phyloP scores from a whole-genome alignment of 208 protist genomes.

The Leishmania turanica region DNA sequence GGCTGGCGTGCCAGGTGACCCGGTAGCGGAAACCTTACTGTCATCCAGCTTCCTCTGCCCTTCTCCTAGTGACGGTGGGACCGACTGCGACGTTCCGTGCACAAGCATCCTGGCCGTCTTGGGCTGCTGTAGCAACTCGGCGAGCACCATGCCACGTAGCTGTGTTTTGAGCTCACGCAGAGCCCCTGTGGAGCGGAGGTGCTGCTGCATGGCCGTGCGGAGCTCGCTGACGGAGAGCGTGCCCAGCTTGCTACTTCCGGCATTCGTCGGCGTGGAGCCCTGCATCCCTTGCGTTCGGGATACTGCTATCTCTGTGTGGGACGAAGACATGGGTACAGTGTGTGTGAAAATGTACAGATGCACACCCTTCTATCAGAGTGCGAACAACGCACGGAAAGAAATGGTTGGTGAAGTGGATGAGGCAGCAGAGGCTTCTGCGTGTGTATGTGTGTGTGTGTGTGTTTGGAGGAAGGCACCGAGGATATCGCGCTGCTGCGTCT shows the following conservation, averaged over 20 bases:
- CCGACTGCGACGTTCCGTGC: constrained; percentile 14
- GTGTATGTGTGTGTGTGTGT: not conserved
- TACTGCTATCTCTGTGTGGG: not conserved
- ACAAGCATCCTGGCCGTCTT: constrained; percentile 30
- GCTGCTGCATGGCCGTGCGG: constrained; percentile 75
- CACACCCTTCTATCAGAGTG: not conserved
- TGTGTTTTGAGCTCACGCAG: constrained; percentile 86
- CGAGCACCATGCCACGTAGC: constrained; percentile 77
- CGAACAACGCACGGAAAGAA: not conserved
- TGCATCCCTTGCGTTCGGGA: not conserved
- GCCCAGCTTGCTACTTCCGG: constrained; percentile 3
- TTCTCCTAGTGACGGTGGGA: not conserved
- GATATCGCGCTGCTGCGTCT: constrained; percentile 3
- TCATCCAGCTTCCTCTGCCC: constrained; percentile 4
- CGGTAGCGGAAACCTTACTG: not conserved
- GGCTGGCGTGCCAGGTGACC: not conserved
- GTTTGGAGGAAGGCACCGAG: not conserved
- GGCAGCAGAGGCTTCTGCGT: not conserved
- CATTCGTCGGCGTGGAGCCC: not conserved
- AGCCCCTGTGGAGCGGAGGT: constrained; percentile 68
- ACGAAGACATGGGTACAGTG: not conserved
- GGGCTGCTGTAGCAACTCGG: constrained; percentile 64
- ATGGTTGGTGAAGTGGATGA: not conserved
- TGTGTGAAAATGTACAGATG: not conserved
- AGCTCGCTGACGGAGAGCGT: constrained; percentile 61